A percentile compares a stretch with the other conserved stretches of the same genome.
phyloP scores from a whole-genome alignment of 2,329 filamentous ascomycete genomes.

The Calycina herbarum region DNA sequence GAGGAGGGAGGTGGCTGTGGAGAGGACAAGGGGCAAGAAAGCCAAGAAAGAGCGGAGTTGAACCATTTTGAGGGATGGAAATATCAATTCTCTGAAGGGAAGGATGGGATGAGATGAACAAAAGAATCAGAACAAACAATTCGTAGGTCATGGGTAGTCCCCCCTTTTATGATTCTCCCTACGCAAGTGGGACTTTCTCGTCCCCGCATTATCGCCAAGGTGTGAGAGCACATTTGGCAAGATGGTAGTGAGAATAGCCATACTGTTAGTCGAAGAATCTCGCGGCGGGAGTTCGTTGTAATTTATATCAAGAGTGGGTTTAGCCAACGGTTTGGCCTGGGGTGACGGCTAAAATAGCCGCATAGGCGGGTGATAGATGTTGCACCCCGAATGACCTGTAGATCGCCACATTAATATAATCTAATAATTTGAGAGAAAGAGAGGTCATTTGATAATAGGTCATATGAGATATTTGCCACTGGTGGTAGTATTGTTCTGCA shows the following conservation, averaged over 20 bases:
- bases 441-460: neutral
- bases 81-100: neutral
- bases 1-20: neutral
- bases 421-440: neutral
- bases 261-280: neutral
- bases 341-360: neutral
- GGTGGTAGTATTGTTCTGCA: neutral
- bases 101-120: neutral
- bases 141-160: too few species aligned
- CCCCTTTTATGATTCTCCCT: neutral
- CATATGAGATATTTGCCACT: neutral
- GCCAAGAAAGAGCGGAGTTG: neutral
- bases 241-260: neutral
- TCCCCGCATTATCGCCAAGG: conserved; percentile 5
- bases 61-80: neutral
- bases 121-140: neutral
- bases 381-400: neutral
- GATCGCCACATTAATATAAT: neutral
- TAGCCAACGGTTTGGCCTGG: neutral
- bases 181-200: neutral
- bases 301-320: conserved; percentile 1
- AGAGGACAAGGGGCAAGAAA: neutral
- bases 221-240: conserved; percentile 1
- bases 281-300: neutral
- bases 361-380: neutral